Evolutionary conservation across 345 rosid species (phyloP), one percentile per base, ranked within the genome.

Genomic region (Zanthoxylum bungeanum): DNA sequence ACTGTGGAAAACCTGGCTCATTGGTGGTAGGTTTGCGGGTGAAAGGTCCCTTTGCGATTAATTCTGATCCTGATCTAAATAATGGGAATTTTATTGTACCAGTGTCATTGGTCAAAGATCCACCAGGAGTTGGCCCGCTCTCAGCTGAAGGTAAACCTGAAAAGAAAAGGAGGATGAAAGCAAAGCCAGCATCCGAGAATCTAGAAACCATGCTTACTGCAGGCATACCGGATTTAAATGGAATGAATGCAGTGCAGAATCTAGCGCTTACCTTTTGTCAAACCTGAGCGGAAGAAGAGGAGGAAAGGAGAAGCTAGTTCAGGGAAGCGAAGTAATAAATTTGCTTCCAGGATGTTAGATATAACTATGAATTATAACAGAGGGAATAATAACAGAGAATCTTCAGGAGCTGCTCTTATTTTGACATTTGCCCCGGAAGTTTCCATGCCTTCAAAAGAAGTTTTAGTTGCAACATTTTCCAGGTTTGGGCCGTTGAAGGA

Each of bases 401-500:
- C 81, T 73, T 76, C 53, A 39, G 83, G 89, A 73, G 74, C 90
- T 78, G 82, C 89, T 61, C 87, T 93, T 62, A 68, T 84, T 74
- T 78, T 93, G 85, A 86, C 85, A 22, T 91, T 93, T 75, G 66
- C 86, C 47, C 76, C 84, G 2, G 89, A 81, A 77, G 79, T n/a
- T 56, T 59, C 89, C 39, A 46, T 86, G 78, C 98, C 98, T 59
- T 81, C 93, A 9, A 84, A 82, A 71, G 95, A 93, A 36, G 79
- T 81, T 72, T 71, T 93, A 64, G 73, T 77, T 17, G 62, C 80
- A 7, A 82, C 78, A 58, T 88, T 93, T 75, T 79, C 82, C 76
- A 82, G 75, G 77, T 90, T 89, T 81, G 98, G 97, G 42, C 78
- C 87, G 31, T 71, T 93, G 81, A 89, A 84, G 73, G 84, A 85